phyloP scores from a whole-genome alignment of 2,329 filamentous ascomycete genomes.

The Claviceps sorghi region DNA sequence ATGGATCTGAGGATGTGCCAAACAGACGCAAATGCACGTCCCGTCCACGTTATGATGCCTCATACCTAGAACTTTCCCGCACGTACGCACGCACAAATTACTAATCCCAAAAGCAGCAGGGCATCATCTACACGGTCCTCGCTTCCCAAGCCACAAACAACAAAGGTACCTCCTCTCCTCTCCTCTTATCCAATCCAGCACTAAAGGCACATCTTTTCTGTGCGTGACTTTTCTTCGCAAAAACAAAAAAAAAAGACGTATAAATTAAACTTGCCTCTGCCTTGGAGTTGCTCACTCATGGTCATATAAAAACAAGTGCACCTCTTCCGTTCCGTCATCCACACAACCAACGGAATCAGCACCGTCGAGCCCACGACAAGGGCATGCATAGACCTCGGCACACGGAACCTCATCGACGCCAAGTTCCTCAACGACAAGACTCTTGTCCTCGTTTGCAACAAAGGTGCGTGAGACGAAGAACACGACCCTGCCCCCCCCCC shows the following conservation, averaged over 20 bases:
- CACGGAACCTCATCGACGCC: conserved; percentile 40
- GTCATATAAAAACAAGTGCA: conserved; percentile 28
- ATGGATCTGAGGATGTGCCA: conserved; percentile 44
- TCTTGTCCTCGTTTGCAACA: conserved; percentile 43
- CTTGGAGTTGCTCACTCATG: neutral
- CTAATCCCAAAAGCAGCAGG: conserved; percentile 15
- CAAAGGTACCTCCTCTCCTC: conserved; percentile 19
- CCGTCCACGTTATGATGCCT: neutral
- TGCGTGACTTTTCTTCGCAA: neutral
- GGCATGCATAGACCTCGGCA: conserved; percentile 26
- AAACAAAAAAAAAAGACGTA: neutral
- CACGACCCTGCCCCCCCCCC: too few relatives aligned
- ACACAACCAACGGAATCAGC: conserved; percentile 46
- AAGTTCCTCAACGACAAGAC: conserved; percentile 52
- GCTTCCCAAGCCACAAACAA: conserved; percentile 22
- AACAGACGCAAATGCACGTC: conserved; percentile 18
- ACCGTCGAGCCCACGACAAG: conserved; percentile 24
- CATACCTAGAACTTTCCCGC: neutral
- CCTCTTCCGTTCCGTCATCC: conserved; percentile 38
- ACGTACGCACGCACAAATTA: neutral
- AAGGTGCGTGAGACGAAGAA: conserved; percentile 17
- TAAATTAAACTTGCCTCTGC: neutral
- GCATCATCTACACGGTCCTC: conserved; percentile 26
- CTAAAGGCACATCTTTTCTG: neutral
- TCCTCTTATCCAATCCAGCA: neutral